Evolutionary conservation across 208 protist species (phyloP), one percentile per base, ranked within the genome.

Genomic region (Leishmania aethiopica): DNA sequence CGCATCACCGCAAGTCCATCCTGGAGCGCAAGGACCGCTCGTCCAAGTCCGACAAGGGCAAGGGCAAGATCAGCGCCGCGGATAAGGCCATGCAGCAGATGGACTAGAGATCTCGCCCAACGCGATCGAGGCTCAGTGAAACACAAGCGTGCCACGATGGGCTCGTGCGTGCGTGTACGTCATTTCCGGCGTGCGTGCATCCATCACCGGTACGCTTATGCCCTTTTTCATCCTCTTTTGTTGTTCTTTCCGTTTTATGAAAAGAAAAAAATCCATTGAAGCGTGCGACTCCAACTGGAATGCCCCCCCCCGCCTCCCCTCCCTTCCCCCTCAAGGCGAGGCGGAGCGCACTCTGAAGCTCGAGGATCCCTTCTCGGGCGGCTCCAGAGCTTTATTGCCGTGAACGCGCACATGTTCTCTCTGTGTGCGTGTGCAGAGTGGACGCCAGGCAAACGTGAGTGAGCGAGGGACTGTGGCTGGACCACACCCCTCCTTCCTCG

Each of bases 1-100:
- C 99, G 93, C 97, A 99, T 88, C 93, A 99, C 96, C 98, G 99
- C 89, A 99, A 99, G 94, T 86, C 84, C 55, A 96, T 99, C 84
- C 94, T 99, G 64, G 98, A 98, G 77, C 92, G 97, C 91, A 95
- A 98, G 93, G 95, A 95, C 92, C 90, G 93, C 89, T 93, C 88
- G 84, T 89, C 89, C 75, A 96, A 94, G 89, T 88, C 84, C 73
- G 94, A 96, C 86, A 99, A 99, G 92, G 91, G 87, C 77, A 98
- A 98, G 96, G 93, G 90, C 73, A 98, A 97, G 93, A 92, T 95
- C 82, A 95, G 90, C 85, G 93, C 93, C 75, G 93, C 95, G 60
- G 94, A 98, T 77, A 96, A 95, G 88, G 93, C 95, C 78, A 98
- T 98, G 95, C 94, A 96, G 91, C 92, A 97, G 90, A 98, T 97